A percentile compares a stretch with the other conserved stretches of the same genome.
phyloP scores from a whole-genome alignment of 164 flowering plant species.

The Stephania cephalantha region DNA sequence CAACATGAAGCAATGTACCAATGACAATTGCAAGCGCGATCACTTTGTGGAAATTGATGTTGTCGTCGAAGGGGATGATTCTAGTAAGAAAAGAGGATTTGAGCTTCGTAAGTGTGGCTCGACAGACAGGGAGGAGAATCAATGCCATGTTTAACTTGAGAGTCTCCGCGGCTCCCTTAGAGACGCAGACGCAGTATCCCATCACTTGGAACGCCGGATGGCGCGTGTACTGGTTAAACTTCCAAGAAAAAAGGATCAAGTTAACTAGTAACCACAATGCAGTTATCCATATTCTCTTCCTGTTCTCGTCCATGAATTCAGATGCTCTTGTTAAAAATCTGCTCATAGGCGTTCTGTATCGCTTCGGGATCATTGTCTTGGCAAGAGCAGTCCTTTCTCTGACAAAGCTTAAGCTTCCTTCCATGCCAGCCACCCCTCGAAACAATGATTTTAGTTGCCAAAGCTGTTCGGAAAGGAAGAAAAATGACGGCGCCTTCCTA shows the following conservation, averaged over 20 bases:
- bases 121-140: slow-evolving; percentile 76
- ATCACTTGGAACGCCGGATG: slow-evolving; percentile 36
- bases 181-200: slow-evolving; percentile 78
- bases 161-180: slow-evolving; percentile 84
- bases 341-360: slow-evolving; percentile 55
- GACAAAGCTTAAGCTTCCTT: slow-evolving; percentile 20
- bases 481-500: not conserved
- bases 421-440: slow-evolving; percentile 50
- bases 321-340: slow-evolving; percentile 26
- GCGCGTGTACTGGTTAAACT: slow-evolving; percentile 29
- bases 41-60: slow-evolving; percentile 86
- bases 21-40: slow-evolving; percentile 51
- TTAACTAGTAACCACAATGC: slow-evolving; percentile 47
- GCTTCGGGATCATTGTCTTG: slow-evolving; percentile 75
- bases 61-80: slow-evolving; percentile 77
- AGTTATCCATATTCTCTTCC: slow-evolving; percentile 72
- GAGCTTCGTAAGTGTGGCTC: slow-evolving; percentile 72
- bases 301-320: slow-evolving; percentile 53
- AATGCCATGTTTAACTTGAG: slow-evolving; percentile 92
- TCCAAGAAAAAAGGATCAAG: slow-evolving; percentile 53
- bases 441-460: slow-evolving; percentile 85
- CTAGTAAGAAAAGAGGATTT: slow-evolving; percentile 57
- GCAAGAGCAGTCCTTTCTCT: slow-evolving; percentile 40
- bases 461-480: slow-evolving; percentile 36
- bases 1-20: slow-evolving; percentile 38